phyloP scores from a whole-genome alignment of 208 protist species.

The Angomonas deanei region DNA sequence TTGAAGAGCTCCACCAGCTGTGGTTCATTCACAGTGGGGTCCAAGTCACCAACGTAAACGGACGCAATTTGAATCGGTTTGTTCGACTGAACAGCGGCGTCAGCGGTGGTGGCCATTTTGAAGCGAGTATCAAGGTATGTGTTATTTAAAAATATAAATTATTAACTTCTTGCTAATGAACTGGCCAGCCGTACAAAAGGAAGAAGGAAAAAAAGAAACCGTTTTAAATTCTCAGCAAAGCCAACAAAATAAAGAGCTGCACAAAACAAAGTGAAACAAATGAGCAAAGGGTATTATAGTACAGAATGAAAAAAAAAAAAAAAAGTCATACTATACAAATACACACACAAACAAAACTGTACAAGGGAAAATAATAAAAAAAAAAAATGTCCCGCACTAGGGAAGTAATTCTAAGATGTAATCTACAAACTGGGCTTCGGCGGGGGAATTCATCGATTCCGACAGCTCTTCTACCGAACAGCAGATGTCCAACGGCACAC shows the following conservation, averaged over 20 bases:
- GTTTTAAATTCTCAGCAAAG: too few relatives aligned
- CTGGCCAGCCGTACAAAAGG: too few relatives aligned
- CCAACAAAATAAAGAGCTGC: too few relatives aligned
- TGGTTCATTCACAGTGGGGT: conserved; percentile 89
- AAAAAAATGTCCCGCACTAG: neutral
- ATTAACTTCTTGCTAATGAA: too few relatives aligned
- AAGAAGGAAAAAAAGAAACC: conserved; percentile 10
- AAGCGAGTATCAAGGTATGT: neutral
- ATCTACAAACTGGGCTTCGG: conserved; percentile 58
- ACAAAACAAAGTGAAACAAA: conserved; percentile 20
- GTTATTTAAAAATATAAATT: neutral
- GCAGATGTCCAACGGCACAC: neutral
- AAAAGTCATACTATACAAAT: neutral
- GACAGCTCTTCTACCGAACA: conserved; percentile 16
- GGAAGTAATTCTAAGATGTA: conserved; percentile 36
- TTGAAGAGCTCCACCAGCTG: conserved; percentile 98
- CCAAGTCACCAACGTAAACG: conserved; percentile 98
- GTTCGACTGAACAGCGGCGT: conserved; percentile 12
- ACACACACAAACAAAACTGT: neutral
- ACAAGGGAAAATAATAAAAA: neutral
- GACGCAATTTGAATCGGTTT: conserved; percentile 92
- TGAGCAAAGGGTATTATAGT: conserved; percentile 11
- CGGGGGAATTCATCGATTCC: conserved; percentile 56
- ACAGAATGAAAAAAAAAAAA: conserved; percentile 2
- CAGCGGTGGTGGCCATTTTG: conserved; percentile 11